Evolutionary conservation across 225 moss, liverwort and hornwort genomes (phyloP).

Genomic region (Antitrichia curtipendula): DNA sequence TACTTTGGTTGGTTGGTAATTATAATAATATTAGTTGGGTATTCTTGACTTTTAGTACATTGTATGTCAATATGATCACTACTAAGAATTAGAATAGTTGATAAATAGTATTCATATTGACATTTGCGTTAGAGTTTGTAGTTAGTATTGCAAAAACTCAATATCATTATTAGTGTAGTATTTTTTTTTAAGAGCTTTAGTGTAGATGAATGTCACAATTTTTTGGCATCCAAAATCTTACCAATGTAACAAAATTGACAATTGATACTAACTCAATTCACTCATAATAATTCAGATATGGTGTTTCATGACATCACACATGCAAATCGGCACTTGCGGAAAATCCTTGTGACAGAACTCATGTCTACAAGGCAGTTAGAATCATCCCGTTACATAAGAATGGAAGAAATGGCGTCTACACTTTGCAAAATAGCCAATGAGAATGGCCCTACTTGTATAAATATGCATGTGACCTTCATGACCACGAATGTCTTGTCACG

Average conservation of each 20-base stretch:
- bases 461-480: rapidly evolving
- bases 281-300: background rate
- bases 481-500: background rate
- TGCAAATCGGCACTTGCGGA: background rate
- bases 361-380: background rate
- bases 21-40: too few species aligned
- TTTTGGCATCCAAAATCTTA: background rate
- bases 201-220: background rate
- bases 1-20: too few species aligned
- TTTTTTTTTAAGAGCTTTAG: too few species aligned
- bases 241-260: background rate
- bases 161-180: too few species aligned
- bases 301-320: background rate
- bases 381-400: background rate
- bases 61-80: too few species aligned
- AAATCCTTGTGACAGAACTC: background rate
- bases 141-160: too few species aligned
- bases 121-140: too few species aligned
- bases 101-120: too few species aligned
- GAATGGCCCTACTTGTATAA: background rate
- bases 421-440: background rate
- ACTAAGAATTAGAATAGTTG: too few species aligned
- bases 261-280: background rate
- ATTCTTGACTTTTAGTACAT: too few species aligned
- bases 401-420: background rate